Evolutionary conservation across 345 rosid species (phyloP), one percentile per base, ranked within the genome.

Genomic region (Trapa bicornis): DNA sequence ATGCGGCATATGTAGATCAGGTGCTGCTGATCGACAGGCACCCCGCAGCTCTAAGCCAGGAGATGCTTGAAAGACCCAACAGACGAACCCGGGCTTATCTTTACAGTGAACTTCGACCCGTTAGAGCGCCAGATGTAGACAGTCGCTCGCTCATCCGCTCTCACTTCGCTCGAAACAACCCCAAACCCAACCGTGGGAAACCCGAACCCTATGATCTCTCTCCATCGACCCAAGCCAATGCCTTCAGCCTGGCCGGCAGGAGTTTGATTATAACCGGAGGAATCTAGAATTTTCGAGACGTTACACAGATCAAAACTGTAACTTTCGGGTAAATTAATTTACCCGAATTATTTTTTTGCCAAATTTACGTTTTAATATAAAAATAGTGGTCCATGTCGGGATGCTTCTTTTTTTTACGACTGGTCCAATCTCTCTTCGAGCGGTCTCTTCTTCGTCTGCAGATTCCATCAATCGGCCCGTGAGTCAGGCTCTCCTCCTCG

Each of bases 1-100:
- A 89, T 87, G 70, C 96, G 96, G 16, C 96, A 93, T 70, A 87
- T 89, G 69, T 87, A 89, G 80, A 89, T 89, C 86, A 89, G 67
- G 3, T 91, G 83, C 77, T 87, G 96, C 73, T 87, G 93, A 70
- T 87, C 80, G 29, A 91, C 87, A 32, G 91, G 91, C 15, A 84
- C 76, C n/a, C 85, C 93, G 72, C 89, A 82, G 69, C 68, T 84
- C 77, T 73, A 80, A n/a, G 92, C 87, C 74, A 86, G 73, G 42
- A 85, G 38, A 45, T 67, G 77, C 71, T 89, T 89, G 78, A 89
- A 85, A 3, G 71, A 75, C 74, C 64, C 89, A 29, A 89, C 86
- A 29, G 85, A 77, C n/a, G 88, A 83, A 41, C 82, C 85, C 42
- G 79, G 61, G 61, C 68, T 76, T 71, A 87, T 72, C 74, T 66